These are phyloP conservation scores for Clarireedia hainanense DNA, from an alignment of 2,329 filamentous ascomycete genomes.

Conservation along the genomic window DNA sequence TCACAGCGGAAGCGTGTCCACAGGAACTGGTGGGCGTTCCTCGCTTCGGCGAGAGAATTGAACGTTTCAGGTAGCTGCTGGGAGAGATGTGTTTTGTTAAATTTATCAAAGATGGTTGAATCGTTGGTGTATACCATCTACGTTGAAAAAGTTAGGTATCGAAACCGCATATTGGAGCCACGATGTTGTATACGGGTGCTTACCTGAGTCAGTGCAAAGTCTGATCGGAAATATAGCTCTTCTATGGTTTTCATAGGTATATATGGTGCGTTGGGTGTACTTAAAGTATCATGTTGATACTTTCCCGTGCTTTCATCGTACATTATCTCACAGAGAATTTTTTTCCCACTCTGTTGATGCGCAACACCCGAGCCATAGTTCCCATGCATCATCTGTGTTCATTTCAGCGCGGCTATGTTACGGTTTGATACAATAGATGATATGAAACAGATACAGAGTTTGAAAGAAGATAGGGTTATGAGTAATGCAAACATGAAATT, in stretches of 20 bases:
- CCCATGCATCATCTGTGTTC: slow-evolving; percentile 15
- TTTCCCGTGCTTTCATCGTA: slow-evolving; percentile 7
- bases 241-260: slow-evolving; percentile 12
- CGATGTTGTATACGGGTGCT: not conserved
- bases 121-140: not conserved
- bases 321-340: slow-evolving; percentile 18
- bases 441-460: not conserved
- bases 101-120: not conserved
- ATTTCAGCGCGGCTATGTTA: not conserved
- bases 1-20: slow-evolving; percentile 28
- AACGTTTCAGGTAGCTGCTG: slow-evolving; percentile 30
- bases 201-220: slow-evolving; percentile 15
- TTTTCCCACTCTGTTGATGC: slow-evolving; percentile 17
- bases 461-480: not conserved
- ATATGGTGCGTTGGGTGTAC: slow-evolving; percentile 10
- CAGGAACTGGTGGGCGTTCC: slow-evolving; percentile 45
- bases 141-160: not conserved
- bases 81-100: not conserved
- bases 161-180: not conserved
- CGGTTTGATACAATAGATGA: no score
- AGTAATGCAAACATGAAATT: not conserved
- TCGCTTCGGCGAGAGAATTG: slow-evolving; percentile 42
- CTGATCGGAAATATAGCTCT: slow-evolving; percentile 15
- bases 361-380: slow-evolving; percentile 16
- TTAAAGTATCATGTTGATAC: slow-evolving; percentile 8